A percentile compares a stretch with the other conserved stretches of the same genome.
These are phyloP conservation scores for Fusarium liriodendri DNA, from an alignment of 2,329 filamentous ascomycete genomes.

Conservation along the genomic window DNA sequence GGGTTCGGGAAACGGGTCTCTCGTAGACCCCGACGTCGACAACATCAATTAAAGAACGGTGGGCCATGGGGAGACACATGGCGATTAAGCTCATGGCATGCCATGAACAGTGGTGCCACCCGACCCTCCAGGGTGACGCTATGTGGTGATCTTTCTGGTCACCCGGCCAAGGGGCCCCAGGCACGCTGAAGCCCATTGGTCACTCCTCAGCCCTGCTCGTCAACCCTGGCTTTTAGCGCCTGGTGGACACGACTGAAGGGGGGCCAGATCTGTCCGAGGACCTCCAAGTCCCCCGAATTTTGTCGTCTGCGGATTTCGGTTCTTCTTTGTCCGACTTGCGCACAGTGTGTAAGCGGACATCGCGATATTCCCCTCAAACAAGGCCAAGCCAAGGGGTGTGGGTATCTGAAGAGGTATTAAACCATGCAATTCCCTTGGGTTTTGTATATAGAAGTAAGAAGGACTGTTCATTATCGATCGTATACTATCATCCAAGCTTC, in stretches of 20 bases:
- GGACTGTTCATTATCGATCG: constrained; percentile 10
- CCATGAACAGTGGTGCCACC: constrained; percentile 8
- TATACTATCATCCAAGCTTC: background rate
- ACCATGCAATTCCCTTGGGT: background rate
- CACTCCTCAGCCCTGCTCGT: background rate
- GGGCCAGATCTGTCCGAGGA: constrained; percentile 31
- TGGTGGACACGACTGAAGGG: background rate
- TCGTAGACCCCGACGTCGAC: background rate
- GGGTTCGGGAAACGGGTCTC: constrained; percentile 2
- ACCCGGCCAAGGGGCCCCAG: background rate
- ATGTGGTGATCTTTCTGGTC: constrained; percentile 17
- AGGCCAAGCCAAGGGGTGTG: background rate
- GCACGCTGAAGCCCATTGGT: constrained; percentile 7
- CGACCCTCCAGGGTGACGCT: background rate
- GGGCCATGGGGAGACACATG: constrained; percentile 1
- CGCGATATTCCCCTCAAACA: background rate
- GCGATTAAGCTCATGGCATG: constrained; percentile 8
- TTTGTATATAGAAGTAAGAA: background rate
- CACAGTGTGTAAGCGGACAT: background rate
- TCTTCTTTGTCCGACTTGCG: constrained; percentile 20
- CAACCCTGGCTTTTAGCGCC: background rate
- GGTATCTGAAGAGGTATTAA: background rate
- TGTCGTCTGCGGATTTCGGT: constrained; percentile 26
- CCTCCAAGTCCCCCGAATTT: constrained; percentile 34
- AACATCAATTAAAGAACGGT: constrained; percentile 1